A percentile compares a stretch with the other conserved stretches of the same genome.
These are phyloP conservation scores for Aureobasidium sp. DNA, from an alignment of 2,329 filamentous ascomycete genomes.

Conservation along the genomic window DNA sequence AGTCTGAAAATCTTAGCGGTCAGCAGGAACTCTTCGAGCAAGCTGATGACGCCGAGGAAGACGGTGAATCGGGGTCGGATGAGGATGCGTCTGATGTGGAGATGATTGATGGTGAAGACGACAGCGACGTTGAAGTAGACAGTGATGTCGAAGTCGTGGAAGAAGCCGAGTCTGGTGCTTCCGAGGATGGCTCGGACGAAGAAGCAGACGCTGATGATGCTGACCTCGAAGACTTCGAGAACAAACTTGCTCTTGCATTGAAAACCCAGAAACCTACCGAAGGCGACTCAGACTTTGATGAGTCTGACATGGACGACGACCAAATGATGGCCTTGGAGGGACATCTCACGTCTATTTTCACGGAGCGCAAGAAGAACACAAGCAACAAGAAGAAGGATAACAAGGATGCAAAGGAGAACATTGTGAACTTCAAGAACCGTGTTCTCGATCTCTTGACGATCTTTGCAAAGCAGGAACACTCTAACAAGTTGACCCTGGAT, in stretches of 20 bases:
- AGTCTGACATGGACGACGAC: slow-evolving; percentile 85
- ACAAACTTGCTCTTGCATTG: slow-evolving; percentile 69
- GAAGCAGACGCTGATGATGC: slow-evolving; percentile 39
- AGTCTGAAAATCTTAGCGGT: slow-evolving; percentile 73
- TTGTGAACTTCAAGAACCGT: slow-evolving; percentile 91
- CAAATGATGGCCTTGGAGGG: slow-evolving; percentile 88
- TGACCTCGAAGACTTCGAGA: slow-evolving; percentile 59
- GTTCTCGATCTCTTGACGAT: slow-evolving; percentile 82
- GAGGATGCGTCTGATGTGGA: slow-evolving; percentile 32
- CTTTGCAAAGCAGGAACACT: slow-evolving; percentile 72
- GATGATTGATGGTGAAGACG: slow-evolving; percentile 25
- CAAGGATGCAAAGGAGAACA: slow-evolving; percentile 78
- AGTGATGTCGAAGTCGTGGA: slow-evolving; percentile 22
- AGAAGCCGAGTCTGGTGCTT: slow-evolving; percentile 22
- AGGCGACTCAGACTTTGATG: slow-evolving; percentile 53
- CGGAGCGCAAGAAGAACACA: slow-evolving; percentile 59
- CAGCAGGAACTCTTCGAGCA: slow-evolving; percentile 80
- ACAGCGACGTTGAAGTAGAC: slow-evolving; percentile 22
- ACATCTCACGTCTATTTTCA: slow-evolving; percentile 79
- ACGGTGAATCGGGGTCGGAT: slow-evolving; percentile 32
- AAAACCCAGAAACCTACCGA: slow-evolving; percentile 53
- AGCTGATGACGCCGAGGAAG: slow-evolving; percentile 39
- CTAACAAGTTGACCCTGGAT: slow-evolving; percentile 58
- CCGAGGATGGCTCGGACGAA: slow-evolving; percentile 18
- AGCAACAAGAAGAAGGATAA: slow-evolving; percentile 72